Evolutionary conservation across 768 basidiomycete genomes (phyloP).

Genomic region (Lanmaoa rubissima): DNA sequence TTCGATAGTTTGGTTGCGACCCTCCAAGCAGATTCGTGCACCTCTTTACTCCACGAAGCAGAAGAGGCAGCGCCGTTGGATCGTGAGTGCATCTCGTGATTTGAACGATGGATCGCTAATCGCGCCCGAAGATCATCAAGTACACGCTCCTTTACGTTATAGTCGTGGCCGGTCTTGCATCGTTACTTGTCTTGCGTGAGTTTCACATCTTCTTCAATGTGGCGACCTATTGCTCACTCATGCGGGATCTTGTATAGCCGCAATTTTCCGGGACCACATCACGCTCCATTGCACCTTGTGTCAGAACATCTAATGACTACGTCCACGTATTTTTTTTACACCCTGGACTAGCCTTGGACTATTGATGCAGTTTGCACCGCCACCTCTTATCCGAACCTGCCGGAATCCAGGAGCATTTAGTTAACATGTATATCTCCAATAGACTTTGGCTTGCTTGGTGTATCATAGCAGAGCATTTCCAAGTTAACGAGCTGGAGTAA

Average conservation of each 20-base stretch:
- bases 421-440: constrained; percentile 27
- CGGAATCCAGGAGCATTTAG: constrained; percentile 22
- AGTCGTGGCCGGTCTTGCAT: constrained; percentile 73
- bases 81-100: constrained; percentile 45
- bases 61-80: constrained; percentile 89
- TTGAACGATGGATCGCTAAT: constrained; percentile 5
- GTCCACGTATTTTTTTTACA: constrained; percentile 5
- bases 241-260: constrained; percentile 45
- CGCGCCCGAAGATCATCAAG: constrained; percentile 62
- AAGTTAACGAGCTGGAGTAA: constrained; percentile 11
- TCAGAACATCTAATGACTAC: constrained; percentile 72
- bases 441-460: constrained; percentile 24
- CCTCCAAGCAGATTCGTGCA: constrained; percentile 90
- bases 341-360: constrained; percentile 8
- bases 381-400: constrained; percentile 15
- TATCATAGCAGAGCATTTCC: constrained; percentile 28
- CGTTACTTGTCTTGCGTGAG: constrained; percentile 82
- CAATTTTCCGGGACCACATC: constrained; percentile 78
- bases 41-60: constrained; percentile 94
- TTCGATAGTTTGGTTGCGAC: constrained; percentile 84
- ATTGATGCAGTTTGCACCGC: constrained; percentile 1
- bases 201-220: constrained; percentile 19
- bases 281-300: constrained; percentile 80
- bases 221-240: constrained; percentile 9
- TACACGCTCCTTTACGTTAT: constrained; percentile 81